These are phyloP conservation scores for Cyclocybe cylindracea DNA, from an alignment of 768 basidiomycete species.

Conservation along the genomic window DNA sequence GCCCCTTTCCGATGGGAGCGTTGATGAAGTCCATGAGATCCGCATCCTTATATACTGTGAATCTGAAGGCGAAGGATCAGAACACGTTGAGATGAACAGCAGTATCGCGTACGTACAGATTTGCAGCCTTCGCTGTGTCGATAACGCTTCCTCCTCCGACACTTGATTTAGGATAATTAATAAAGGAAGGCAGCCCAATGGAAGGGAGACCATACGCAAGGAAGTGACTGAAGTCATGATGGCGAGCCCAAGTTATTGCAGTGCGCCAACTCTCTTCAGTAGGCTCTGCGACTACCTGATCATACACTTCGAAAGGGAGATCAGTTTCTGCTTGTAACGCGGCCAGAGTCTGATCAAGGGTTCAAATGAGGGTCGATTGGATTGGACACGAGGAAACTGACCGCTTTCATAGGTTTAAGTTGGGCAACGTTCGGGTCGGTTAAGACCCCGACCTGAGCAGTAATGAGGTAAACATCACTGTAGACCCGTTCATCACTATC, in stretches of 20 bases:
- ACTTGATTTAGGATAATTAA: conserved; percentile 35
- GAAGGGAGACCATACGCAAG: conserved; percentile 60
- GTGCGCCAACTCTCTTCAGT: conserved; percentile 88
- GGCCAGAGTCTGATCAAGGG: conserved; percentile 58
- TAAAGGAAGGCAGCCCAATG: neutral
- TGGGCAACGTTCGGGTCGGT: conserved; percentile 87
- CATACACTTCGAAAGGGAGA: conserved; percentile 81
- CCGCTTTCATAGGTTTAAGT: conserved; percentile 80
- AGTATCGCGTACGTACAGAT: conserved; percentile 54
- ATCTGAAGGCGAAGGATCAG: conserved; percentile 42
- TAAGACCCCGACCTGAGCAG: conserved; percentile 83
- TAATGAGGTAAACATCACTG: conserved; percentile 4
- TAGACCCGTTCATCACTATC: neutral
- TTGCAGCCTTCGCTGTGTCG: conserved; percentile 95
- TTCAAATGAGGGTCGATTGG: neutral
- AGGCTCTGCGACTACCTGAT: conserved; percentile 83
- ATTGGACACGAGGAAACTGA: conserved; percentile 33
- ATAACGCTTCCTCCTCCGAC: conserved; percentile 95
- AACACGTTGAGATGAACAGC: neutral
- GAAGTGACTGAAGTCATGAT: conserved; percentile 92
- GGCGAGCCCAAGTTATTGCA: conserved; percentile 86
- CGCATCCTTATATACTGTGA: conserved; percentile 88
- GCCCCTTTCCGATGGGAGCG: conserved; percentile 91
- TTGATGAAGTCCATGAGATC: conserved; percentile 97
- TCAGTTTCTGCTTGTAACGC: conserved; percentile 78